Conservation (phyloP, 1,284 basidiomycete genomes). For the Tilletia setariae region DNA sequence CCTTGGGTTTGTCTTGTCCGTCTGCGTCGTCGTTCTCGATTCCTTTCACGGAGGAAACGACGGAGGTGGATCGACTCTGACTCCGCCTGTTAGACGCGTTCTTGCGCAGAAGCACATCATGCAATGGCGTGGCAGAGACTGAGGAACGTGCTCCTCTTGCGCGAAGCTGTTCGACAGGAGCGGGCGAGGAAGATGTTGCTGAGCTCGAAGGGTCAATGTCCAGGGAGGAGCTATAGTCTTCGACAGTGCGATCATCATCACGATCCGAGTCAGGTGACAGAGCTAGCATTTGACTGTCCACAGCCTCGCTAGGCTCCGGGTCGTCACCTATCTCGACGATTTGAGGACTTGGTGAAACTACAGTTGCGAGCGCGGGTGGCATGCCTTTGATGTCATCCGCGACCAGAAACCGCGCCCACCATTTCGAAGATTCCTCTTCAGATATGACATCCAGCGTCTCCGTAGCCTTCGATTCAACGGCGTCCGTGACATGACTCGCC, state of each 20-base stretch:
- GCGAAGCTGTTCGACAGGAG: too few species aligned
- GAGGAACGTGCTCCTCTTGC: background rate
- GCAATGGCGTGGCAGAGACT: background rate
- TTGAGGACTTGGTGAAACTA: too few species aligned
- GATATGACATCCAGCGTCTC: background rate
- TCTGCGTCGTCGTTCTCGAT: background rate
- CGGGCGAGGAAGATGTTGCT: too few species aligned
- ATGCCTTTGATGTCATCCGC: background rate
- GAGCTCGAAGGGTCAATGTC: too few species aligned
- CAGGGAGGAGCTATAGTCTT: too few species aligned
- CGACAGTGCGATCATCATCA: too few species aligned
- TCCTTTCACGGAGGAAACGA: background rate
- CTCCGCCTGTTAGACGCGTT: background rate
- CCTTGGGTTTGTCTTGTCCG: background rate
- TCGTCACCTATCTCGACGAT: too few species aligned
- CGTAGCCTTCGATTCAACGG: background rate
- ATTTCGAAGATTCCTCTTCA: background rate
- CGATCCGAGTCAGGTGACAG: too few species aligned
- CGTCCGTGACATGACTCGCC: background rate
- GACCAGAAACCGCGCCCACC: slow-evolving; percentile 8
- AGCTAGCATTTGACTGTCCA: too few species aligned
- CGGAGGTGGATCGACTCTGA: background rate
- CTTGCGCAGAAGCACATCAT: slow-evolving; percentile 1
- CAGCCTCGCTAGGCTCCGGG: too few species aligned
- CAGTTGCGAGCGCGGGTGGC: background rate